Base-by-base conservation (phyloP, 352 stramenopile species). In the Globisporangium canariense region DNA sequence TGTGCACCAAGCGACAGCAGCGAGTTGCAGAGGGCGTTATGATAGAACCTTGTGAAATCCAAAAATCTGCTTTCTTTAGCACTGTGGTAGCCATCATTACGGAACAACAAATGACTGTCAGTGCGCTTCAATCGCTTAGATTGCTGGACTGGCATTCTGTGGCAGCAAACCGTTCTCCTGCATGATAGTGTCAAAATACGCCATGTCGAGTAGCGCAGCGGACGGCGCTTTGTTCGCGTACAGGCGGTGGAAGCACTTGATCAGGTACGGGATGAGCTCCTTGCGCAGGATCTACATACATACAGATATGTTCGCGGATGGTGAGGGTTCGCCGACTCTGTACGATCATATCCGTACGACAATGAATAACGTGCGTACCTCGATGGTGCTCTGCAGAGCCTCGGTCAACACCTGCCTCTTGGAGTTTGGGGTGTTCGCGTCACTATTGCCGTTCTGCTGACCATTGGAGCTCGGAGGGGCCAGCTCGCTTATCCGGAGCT, bases 171-270 rank as follows among this genome's bases (percentile, higher is more conserved):
- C 65, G 18, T 25, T 51, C n/a, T 73, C 77, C 9, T 64, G 66
- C 75, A 89, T 81, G 28, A 86, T 74, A 28, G 69, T 60, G 40
- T 75, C 73, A 66, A 91, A 83, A 5, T 54, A 76, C 16, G 1
- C 55, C 28, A 49, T 36, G 56, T 63, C 59, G 14, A 68, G 69
- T 25, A 64, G 60, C 45, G 69, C 38, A 51, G 64, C 18, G 10
- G 68, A 63, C n/a, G 73, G 68, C n/a, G 71, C 16, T 7, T 16
- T 43, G 49, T 61, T 61, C 55, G 80, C 80, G 32, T 88, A 93
- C 11, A 93, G 68, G 0, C 82, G 84, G 62, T 88, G 73, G 40
- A 93, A 93, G 51, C 82, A 91, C 61, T 83, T 86, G 49, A 83
- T 73, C 16, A 91, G 57, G 58, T 91, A 93, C 51, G 81, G 79